Evolutionary conservation across 2,329 filamentous ascomycete genomes (phyloP).

Genomic region (Chalaropsis ovoidea): DNA sequence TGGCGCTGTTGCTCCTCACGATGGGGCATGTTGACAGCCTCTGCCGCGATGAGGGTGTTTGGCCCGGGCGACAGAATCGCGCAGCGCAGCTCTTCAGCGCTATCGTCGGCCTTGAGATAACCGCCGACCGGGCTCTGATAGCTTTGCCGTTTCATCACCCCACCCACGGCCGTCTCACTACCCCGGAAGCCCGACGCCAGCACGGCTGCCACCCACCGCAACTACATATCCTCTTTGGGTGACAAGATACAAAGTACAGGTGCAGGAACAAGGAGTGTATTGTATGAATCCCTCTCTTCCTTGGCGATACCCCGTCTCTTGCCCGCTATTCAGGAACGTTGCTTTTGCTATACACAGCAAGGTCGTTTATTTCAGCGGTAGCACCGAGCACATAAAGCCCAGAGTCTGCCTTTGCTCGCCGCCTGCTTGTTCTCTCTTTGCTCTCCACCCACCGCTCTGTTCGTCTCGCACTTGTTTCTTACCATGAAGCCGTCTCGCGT

Average conservation of each 20-base stretch:
- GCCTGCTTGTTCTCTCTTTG: neutral
- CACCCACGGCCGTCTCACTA: neutral
- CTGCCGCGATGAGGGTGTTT: too few species aligned
- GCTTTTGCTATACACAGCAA: neutral
- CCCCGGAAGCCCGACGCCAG: neutral
- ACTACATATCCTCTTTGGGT: neutral
- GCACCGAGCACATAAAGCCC: neutral
- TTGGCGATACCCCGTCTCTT: neutral
- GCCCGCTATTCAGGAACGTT: neutral
- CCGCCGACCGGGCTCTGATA: too few species aligned
- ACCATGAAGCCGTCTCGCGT: constrained; percentile 27
- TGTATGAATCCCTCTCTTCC: neutral
- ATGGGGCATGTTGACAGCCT: neutral
- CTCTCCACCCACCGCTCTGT: neutral
- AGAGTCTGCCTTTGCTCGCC: neutral
- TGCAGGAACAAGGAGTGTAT: neutral
- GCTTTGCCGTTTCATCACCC: neutral
- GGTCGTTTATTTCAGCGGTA: neutral
- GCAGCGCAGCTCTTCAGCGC: too few species aligned
- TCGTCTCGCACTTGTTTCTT: neutral
- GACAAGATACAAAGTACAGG: neutral
- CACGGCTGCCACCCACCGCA: neutral
- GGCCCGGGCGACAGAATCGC: too few species aligned
- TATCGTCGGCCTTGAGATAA: too few species aligned
- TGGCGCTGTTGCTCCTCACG: neutral